Base-by-base conservation (phyloP, 345 rosid species). In the Isatis tinctoria region DNA sequence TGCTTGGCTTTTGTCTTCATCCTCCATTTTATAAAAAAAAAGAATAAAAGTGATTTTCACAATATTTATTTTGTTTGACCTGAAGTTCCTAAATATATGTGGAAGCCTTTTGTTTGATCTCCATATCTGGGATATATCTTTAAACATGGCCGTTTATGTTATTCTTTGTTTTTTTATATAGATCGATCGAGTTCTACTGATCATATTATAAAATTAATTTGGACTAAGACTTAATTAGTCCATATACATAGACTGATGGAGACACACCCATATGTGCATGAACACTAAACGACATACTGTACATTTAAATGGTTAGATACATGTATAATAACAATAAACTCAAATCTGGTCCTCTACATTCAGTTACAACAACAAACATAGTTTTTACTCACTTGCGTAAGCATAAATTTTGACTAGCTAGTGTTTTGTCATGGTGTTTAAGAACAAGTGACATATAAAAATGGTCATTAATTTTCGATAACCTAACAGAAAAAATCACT, bases 201-300 rank as follows among this genome's bases (percentile, higher is more conserved):
- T 18, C 53, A 48, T 48, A 48, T 48, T 24, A 52, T 52, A n/a
- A n/a, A n/a, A 22, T 27, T 13, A 54, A 24, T 8, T 44, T 35
- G 47, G 65, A 56, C 41, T 7, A 74, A 57, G 72, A 65, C 51
- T 74, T 74, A 3, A 58, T 20, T 17, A 48, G 73, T 74, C 67
- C 49, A 74, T 67, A 16, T 67, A 48, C 78, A 48, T 74, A 74
- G 67, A 59, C 61, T 74, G 53, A 74, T 58, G n/a, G n/a, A 39
- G 78, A 74, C 78, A 59, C 43, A 59, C 61, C 61, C 72, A 59
- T 74, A 58, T 67, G 78, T 74, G 53, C 73, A 67, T 74, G 67
- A 48, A 39, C 73, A 59, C 54, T 48, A 74, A 60, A 67, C 61
- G 73, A 75, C 69, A 68, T 8, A 40, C 10, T 60, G 39, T 32